phyloP scores from a whole-genome alignment of 2,329 filamentous ascomycete species.

The Fusarium verrucosum region DNA sequence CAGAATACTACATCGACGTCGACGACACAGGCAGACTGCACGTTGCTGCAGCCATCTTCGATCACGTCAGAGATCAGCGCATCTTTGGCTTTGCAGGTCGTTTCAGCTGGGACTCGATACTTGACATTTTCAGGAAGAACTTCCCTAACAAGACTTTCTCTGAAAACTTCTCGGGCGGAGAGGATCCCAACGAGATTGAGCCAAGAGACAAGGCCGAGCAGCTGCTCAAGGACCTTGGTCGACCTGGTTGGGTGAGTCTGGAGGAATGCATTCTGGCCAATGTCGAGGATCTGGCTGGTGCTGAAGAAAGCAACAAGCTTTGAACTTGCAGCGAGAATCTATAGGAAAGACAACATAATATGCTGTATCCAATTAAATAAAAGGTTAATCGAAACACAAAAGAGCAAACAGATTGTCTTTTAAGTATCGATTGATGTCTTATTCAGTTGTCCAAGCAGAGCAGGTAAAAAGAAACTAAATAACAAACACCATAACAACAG shows the following conservation, averaged over 20 bases:
- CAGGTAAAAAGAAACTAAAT: no score
- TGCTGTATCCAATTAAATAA: not conserved
- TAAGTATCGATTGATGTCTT: no score
- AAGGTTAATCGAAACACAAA: not conserved
- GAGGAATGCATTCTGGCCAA: constrained; percentile 9
- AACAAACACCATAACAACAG: no score
- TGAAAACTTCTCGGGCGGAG: constrained; percentile 37
- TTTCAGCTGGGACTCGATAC: constrained; percentile 57
- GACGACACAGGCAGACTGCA: constrained; percentile 62
- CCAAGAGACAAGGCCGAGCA: constrained; percentile 25
- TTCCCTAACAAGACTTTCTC: constrained; percentile 34
- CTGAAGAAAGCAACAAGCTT: not conserved
- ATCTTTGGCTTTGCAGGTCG: constrained; percentile 62
- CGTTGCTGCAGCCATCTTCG: constrained; percentile 59
- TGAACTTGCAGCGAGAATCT: no score
- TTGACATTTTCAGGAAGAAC: constrained; percentile 42
- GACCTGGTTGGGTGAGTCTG: constrained; percentile 25
- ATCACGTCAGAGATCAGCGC: constrained; percentile 57
- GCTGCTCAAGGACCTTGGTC: constrained; percentile 7
- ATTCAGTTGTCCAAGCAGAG: no score
- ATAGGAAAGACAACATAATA: not conserved
- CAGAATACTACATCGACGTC: constrained; percentile 58
- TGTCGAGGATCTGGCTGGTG: not conserved
- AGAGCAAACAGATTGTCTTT: no score
- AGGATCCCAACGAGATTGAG: constrained; percentile 16